Percentiles rank a stretch among this genome's conserved stretches.
These are phyloP conservation scores for Passiflora organensis DNA, from an alignment of 345 rosid species.

Conservation along the genomic window DNA sequence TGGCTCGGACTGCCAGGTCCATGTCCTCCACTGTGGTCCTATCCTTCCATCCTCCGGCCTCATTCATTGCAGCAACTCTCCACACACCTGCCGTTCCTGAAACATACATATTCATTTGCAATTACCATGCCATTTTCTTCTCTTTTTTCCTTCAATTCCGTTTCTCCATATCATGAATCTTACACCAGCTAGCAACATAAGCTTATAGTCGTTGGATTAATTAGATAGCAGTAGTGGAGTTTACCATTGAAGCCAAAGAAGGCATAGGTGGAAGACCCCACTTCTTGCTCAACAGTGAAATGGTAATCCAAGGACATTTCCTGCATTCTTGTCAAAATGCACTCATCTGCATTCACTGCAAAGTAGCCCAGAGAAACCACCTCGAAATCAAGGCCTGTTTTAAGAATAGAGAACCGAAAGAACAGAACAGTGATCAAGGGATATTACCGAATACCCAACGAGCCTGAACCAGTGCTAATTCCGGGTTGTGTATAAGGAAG, in stretches of 20 bases:
- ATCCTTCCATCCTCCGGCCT: conserved; percentile 99
- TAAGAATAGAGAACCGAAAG: too few species aligned
- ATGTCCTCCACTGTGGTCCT: conserved; percentile 98
- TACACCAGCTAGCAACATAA: too few species aligned
- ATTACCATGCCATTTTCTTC: neutral
- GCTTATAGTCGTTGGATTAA: too few species aligned
- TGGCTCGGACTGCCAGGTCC: conserved; percentile 97
- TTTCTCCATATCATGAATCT: too few species aligned
- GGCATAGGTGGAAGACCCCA: conserved; percentile 87
- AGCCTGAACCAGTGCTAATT: conserved; percentile 77
- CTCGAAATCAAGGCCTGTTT: too few species aligned
- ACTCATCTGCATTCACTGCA: conserved; percentile 88
- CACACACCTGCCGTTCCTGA: conserved; percentile 95
- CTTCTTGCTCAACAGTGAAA: conserved; percentile 94
- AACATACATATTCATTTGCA: neutral
- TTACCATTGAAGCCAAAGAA: conserved; percentile 96
- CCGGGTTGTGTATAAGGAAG: conserved; percentile 66
- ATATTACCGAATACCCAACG: conserved; percentile 95
- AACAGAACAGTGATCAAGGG: conserved; percentile 12
- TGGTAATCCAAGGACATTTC: conserved; percentile 97
- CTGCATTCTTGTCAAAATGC: conserved; percentile 98
- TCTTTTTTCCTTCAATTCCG: too few species aligned
- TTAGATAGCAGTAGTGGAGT: too few species aligned
- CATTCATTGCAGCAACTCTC: conserved; percentile 81
- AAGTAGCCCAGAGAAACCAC: conserved; percentile 3